phyloP scores from a whole-genome alignment of 139 green algal species.

The Closterium sp. region DNA sequence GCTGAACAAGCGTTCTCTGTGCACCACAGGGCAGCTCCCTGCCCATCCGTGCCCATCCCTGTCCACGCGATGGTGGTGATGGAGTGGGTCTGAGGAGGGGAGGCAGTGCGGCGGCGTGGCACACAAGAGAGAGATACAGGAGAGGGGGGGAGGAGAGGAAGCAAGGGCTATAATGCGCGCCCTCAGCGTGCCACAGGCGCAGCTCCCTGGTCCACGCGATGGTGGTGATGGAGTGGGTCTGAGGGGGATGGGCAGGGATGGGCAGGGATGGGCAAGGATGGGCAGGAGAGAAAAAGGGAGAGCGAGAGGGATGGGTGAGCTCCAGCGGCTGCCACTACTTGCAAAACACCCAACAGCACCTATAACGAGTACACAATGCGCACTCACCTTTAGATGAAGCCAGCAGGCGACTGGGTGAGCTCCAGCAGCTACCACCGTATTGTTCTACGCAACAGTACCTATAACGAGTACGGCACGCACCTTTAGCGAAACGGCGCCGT shows the following conservation, averaged over 20 bases:
- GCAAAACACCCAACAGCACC: no score
- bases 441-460: neutral
- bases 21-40: constrained; percentile 5
- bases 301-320: no score
- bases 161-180: neutral
- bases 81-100: neutral
- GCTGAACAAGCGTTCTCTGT: neutral
- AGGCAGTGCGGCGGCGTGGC: no score
- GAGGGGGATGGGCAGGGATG: no score
- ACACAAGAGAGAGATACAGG: neutral
- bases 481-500: neutral
- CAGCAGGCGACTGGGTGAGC: no score
- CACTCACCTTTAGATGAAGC: no score
- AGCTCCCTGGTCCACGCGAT: constrained; percentile 12
- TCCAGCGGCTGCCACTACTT: no score
- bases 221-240: constrained; percentile 10
- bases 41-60: no score
- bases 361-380: neutral
- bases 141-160: neutral
- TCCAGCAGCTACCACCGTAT: no score
- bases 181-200: neutral
- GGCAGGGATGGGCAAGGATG: no score
- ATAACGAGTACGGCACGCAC: neutral
- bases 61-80: constrained; percentile 20
- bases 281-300: no score